Evolutionary conservation across 495 filamentous ascomycete genomes (phyloP).

Genomic region (Aspergillus carlsbadensis): DNA sequence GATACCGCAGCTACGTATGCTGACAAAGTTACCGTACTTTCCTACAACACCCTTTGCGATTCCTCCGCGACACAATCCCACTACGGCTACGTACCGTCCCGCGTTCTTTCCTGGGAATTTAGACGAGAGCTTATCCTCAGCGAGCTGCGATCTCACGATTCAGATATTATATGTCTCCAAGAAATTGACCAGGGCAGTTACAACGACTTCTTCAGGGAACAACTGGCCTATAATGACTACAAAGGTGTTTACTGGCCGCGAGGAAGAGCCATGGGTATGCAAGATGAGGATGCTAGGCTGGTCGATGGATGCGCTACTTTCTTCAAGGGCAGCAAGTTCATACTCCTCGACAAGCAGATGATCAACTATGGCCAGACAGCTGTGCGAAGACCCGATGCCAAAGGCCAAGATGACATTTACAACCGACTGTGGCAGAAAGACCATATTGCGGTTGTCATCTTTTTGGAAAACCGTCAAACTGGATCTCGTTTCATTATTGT

Average conservation of each 20-base stretch:
- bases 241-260: slow-evolving; percentile 90
- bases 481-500: slow-evolving; percentile 86
- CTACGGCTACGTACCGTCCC: slow-evolving; percentile 85
- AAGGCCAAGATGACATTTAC: slow-evolving; percentile 92
- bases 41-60: slow-evolving; percentile 94
- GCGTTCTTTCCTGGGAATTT: slow-evolving; percentile 79
- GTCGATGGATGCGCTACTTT: slow-evolving; percentile 97
- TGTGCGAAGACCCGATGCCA: slow-evolving; percentile 92
- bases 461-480: slow-evolving; percentile 86
- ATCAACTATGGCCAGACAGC: slow-evolving; percentile 90
- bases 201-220: slow-evolving; percentile 80
- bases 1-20: slow-evolving; percentile 49
- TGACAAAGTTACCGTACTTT: slow-evolving; percentile 73
- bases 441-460: slow-evolving; percentile 85
- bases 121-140: slow-evolving; percentile 75
- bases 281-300: slow-evolving; percentile 75
- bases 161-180: slow-evolving; percentile 89
- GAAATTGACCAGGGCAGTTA: slow-evolving; percentile 89
- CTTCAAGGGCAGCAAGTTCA: slow-evolving; percentile 89
- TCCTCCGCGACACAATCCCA: slow-evolving; percentile 76
- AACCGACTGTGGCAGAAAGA: slow-evolving; percentile 98
- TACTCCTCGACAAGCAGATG: slow-evolving; percentile 87
- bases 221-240: slow-evolving; percentile 81
- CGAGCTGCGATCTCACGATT: slow-evolving; percentile 75
- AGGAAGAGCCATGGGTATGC: slow-evolving; percentile 84